Percentiles rank a stretch among this genome's conserved stretches.
Evolutionary conservation across 2,329 filamentous ascomycete species (phyloP).

Genomic region (Westerdykella aurantiaca): DNA sequence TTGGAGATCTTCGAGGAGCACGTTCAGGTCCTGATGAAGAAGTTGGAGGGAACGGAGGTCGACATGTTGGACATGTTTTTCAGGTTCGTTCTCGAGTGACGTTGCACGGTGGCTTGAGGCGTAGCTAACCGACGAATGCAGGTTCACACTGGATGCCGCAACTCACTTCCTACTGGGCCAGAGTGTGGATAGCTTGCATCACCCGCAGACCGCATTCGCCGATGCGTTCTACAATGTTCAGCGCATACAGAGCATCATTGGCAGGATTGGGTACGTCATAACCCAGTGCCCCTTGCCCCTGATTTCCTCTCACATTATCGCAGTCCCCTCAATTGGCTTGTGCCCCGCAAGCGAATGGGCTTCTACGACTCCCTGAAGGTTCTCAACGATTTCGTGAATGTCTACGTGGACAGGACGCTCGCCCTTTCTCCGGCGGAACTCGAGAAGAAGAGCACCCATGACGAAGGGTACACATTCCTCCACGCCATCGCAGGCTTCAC

Average conservation of each 20-base stretch:
- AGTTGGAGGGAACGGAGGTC: conserved; percentile 54
- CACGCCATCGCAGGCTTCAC: conserved; percentile 75
- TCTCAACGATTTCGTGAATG: conserved; percentile 70
- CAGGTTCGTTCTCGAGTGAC: conserved; percentile 36
- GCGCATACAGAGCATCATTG: conserved; percentile 62
- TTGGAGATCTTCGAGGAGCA: conserved; percentile 76
- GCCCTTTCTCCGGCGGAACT: conserved; percentile 65
- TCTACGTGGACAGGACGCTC: conserved; percentile 70
- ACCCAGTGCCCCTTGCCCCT: neutral
- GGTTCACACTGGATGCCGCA: conserved; percentile 73
- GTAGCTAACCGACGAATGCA: conserved; percentile 1
- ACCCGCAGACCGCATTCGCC: conserved; percentile 64
- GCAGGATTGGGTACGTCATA: conserved; percentile 52
- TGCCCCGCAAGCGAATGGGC: conserved; percentile 55
- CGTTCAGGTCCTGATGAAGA: conserved; percentile 64
- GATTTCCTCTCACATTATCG: neutral
- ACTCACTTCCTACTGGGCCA: conserved; percentile 82
- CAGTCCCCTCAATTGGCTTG: conserved; percentile 54
- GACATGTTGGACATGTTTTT: conserved; percentile 76
- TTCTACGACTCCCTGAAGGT: conserved; percentile 61
- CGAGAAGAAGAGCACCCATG: conserved; percentile 64
- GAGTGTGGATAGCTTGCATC: conserved; percentile 58
- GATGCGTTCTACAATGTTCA: conserved; percentile 77
- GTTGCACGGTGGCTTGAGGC: neutral
- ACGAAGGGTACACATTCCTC: conserved; percentile 74